Conservation (phyloP, 495 filamentous ascomycete species). For the Daldinia childiae region DNA sequence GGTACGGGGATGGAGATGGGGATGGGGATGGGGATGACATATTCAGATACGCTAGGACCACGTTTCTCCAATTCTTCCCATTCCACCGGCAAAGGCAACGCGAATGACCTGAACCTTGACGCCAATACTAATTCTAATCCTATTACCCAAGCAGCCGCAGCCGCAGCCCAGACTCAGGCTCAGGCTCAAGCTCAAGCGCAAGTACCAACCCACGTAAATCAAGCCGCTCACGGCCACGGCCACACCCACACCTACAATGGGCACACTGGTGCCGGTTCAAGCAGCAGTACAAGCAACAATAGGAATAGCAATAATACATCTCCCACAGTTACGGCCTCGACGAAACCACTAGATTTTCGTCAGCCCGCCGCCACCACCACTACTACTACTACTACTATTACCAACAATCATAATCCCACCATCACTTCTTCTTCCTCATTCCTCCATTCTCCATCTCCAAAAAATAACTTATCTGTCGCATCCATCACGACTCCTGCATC, state of each 20-base stretch:
- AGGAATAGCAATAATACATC: slow-evolving; percentile 33
- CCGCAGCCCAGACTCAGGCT: slow-evolving; percentile 22
- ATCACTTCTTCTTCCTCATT: slow-evolving; percentile 48
- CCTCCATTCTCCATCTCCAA: slow-evolving; percentile 50
- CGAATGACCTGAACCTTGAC: slow-evolving; percentile 20
- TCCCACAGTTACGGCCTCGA: slow-evolving; percentile 44
- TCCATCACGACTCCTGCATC: slow-evolving; percentile 40
- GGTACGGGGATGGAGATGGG: not conserved
- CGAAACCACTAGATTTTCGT: slow-evolving; percentile 48
- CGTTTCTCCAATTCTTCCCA: slow-evolving; percentile 42
- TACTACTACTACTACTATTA: slow-evolving; percentile 4
- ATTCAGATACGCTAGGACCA: slow-evolving; percentile 44
- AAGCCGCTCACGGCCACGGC: slow-evolving; percentile 23
- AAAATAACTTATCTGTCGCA: slow-evolving; percentile 33
- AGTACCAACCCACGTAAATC: slow-evolving; percentile 13
- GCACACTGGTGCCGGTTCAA: slow-evolving; percentile 27
- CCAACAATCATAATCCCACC: slow-evolving; percentile 31
- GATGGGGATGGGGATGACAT: slow-evolving; percentile 20
- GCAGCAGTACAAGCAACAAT: slow-evolving; percentile 16
- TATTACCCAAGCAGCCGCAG: slow-evolving; percentile 30
- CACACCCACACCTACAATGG: slow-evolving; percentile 36
- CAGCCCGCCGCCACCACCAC: slow-evolving; percentile 40
- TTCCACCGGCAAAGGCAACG: not conserved
- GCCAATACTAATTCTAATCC: slow-evolving; percentile 34
- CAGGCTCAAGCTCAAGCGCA: slow-evolving; percentile 6